Evolutionary conservation across 2,329 filamentous ascomycete genomes (phyloP).

Genomic region (Drechmeria coniospora): DNA sequence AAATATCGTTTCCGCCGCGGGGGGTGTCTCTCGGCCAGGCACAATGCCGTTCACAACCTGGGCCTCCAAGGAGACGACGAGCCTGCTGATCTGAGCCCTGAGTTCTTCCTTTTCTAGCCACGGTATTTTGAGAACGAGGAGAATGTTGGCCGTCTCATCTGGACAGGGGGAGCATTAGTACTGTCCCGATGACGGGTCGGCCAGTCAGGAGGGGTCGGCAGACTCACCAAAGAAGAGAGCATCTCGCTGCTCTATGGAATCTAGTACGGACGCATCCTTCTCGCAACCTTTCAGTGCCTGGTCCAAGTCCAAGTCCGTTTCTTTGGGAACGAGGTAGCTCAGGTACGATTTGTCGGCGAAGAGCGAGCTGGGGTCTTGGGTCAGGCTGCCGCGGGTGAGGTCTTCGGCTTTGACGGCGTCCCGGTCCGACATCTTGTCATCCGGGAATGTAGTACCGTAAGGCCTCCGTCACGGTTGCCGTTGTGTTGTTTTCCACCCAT

Average conservation of each 20-base stretch:
- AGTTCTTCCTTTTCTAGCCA: slow-evolving; percentile 40
- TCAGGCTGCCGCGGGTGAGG: slow-evolving; percentile 9
- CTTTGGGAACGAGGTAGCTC: slow-evolving; percentile 43
- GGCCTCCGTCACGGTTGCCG: too few relatives aligned
- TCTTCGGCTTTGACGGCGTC: slow-evolving; percentile 9
- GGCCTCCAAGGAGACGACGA: slow-evolving; percentile 52
- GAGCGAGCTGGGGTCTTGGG: slow-evolving; percentile 11
- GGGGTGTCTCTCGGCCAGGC: slow-evolving; percentile 29
- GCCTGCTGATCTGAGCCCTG: slow-evolving; percentile 41
- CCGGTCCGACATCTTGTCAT: slow-evolving; percentile 8
- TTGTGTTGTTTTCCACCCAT: too few relatives aligned
- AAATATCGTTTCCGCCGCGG: slow-evolving; percentile 44
- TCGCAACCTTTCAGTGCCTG: slow-evolving; percentile 30
- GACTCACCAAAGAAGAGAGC: slow-evolving; percentile 56
- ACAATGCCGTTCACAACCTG: slow-evolving; percentile 44
- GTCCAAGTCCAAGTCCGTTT: slow-evolving; percentile 39
- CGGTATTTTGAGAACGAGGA: slow-evolving; percentile 52
- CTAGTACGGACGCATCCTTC: slow-evolving; percentile 31
- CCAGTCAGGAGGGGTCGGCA: background rate
- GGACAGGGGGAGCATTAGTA: slow-evolving; percentile 9
- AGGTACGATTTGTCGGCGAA: slow-evolving; percentile 45
- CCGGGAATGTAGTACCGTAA: too few relatives aligned
- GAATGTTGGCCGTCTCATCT: slow-evolving; percentile 62
- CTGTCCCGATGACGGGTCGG: slow-evolving; percentile 25
- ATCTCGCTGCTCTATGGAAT: slow-evolving; percentile 45